phyloP scores from a whole-genome alignment of 345 rosid genomes.

The Kernera saxatilis region DNA sequence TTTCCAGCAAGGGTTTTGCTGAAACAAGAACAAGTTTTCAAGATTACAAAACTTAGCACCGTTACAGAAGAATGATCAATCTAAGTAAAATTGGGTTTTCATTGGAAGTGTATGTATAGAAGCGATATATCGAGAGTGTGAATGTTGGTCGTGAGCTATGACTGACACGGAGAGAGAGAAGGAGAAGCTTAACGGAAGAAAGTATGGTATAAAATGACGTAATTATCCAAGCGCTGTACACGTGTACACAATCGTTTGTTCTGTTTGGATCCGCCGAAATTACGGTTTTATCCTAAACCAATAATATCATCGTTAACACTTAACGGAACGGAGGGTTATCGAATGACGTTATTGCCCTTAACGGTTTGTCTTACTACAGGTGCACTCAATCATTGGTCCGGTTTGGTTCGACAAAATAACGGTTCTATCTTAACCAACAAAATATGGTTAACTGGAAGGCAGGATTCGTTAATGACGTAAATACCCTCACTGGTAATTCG shows the following conservation, averaged over 20 bases:
- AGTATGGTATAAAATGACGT: background rate
- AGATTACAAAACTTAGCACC: constrained; percentile 25
- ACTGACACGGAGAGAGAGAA: background rate
- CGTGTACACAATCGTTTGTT: constrained; percentile 11
- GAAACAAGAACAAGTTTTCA: background rate
- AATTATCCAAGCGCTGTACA: constrained; percentile 5
- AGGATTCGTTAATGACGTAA: too few relatives aligned
- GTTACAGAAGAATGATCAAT: background rate
- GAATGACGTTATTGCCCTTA: background rate
- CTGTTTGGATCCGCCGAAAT: background rate
- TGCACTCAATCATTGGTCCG: background rate
- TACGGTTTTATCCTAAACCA: background rate
- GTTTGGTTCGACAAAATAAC: too few relatives aligned
- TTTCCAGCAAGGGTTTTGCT: constrained; percentile 17
- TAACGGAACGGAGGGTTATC: too few relatives aligned
- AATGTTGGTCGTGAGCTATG: too few relatives aligned
- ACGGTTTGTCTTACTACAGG: background rate
- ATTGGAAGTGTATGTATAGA: background rate
- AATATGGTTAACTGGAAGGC: too few relatives aligned
- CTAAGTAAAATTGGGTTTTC: background rate
- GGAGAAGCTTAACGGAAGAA: constrained; percentile 32
- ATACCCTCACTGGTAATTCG: too few relatives aligned
- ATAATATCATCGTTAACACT: background rate
- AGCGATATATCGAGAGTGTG: constrained; percentile 5
- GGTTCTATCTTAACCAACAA: too few relatives aligned